Base-by-base conservation (phyloP, 2,329 filamentous ascomycete species). In the Ascochyta pisi region DNA sequence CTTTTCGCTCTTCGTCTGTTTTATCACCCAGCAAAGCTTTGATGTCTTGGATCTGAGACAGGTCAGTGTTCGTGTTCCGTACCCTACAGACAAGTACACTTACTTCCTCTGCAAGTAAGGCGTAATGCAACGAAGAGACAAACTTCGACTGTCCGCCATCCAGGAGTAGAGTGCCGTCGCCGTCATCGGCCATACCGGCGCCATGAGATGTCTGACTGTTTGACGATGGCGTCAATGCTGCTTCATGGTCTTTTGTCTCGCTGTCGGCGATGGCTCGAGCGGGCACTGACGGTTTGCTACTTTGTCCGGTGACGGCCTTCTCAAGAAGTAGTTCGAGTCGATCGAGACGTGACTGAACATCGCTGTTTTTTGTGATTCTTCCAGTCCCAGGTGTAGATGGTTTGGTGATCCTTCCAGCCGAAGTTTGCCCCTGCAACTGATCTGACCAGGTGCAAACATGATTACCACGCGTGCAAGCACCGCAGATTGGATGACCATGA, bases 81-180 rank as follows among this genome's bases (percentile, higher is more conserved):
- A n/a, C 10, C 1, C 7, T 37, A 8, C 2, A 0, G 10, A 19
- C 4, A 15, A 24, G 13, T 12, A 13, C 8, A 58, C 68, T 59
- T 54, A 76, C 74, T 66, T 76, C 73, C 16, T 76, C 74, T 34
- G 74, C 73, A 35, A 76, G 60, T n/a, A 76, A 59, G 16, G 74
- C 72, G 55, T 71, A 76, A 46, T 76, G 74, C n/a, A 76, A 57
- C 27, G 74, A 75, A 5, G 74, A 76, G 2, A 76, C 74, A 47
- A 76, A 76, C 26, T 76, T 70, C n/a, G 72, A 70, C 34, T 75
- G 68, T 10, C 73, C 73, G 27, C 70, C 73, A 33, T 76, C 74
- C 6, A 76, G 56, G 15, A 76, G 55, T 6, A 76, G 54, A 7
- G 72, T 76, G 5, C 74, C 74, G 52, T 76, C 67, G 31, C 71